phyloP scores from a whole-genome alignment of 345 rosid species.

The Arabidopsis suecica region DNA sequence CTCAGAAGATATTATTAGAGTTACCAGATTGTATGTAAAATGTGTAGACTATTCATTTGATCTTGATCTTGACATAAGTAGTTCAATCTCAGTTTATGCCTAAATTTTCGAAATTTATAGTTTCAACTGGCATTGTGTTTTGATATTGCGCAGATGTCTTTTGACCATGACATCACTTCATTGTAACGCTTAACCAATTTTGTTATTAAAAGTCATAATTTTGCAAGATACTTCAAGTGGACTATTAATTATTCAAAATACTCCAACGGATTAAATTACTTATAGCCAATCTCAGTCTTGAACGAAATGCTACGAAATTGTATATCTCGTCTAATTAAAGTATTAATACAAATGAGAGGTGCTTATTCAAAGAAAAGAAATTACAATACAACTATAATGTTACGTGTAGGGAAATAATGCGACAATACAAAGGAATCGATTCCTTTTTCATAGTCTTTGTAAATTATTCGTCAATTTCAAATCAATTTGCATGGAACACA shows the following conservation, averaged over 20 bases:
- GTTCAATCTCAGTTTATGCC: background rate
- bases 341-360: background rate
- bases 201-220: background rate
- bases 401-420: background rate
- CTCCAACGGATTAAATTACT: background rate
- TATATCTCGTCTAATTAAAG: background rate
- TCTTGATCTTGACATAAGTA: background rate
- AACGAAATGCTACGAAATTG: background rate
- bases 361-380: background rate
- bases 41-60: background rate
- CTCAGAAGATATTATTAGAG: background rate
- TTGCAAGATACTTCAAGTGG: background rate
- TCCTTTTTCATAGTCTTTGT: background rate
- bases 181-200: background rate
- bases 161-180: background rate
- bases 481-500: constrained; percentile 14
- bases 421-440: background rate
- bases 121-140: background rate
- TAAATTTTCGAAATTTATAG: background rate
- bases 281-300: background rate
- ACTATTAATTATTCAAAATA: background rate
- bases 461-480: background rate
- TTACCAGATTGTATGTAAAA: background rate
- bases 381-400: background rate
- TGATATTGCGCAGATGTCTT: background rate